A percentile compares a stretch with the other conserved stretches of the same genome.
phyloP scores from a whole-genome alignment of 148 eudicot species.

The Rhododendron kiyosumense region DNA sequence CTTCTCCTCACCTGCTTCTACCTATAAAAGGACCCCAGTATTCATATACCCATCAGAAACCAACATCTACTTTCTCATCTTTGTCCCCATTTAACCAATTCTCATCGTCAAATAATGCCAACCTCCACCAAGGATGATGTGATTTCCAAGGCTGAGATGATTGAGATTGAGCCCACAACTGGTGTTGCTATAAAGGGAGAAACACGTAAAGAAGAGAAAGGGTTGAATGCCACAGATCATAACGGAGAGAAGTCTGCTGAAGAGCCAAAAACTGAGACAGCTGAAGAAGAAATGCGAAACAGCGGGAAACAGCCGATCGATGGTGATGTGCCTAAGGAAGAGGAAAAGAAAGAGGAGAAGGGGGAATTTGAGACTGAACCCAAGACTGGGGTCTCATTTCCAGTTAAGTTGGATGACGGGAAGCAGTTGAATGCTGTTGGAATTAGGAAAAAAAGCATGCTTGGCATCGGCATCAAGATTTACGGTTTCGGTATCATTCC shows the following conservation, averaged over 20 bases:
- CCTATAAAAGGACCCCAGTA: slow-evolving; percentile 10
- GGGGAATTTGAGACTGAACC: slow-evolving; percentile 31
- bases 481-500: slow-evolving; percentile 36
- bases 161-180: slow-evolving; percentile 30
- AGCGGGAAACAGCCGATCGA: not conserved
- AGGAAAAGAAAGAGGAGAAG: slow-evolving; percentile 23
- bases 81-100: not conserved
- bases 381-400: slow-evolving; percentile 39
- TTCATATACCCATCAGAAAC: not conserved
- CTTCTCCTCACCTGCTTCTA: slow-evolving; percentile 9
- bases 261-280: slow-evolving; percentile 5
- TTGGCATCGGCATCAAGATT: slow-evolving; percentile 41
- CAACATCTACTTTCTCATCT: not conserved
- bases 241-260: slow-evolving; percentile 11
- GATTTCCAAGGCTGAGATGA: slow-evolving; percentile 21
- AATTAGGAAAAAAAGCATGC: slow-evolving; percentile 44
- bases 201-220: slow-evolving; percentile 7
- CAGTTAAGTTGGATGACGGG: slow-evolving; percentile 36
- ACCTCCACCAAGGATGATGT: slow-evolving; percentile 22
- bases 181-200: slow-evolving; percentile 8
- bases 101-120: slow-evolving; percentile 20
- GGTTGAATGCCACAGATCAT: not conserved
- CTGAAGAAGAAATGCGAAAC: not conserved
- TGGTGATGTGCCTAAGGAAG: not conserved
- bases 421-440: slow-evolving; percentile 43